Conservation (phyloP, 2,329 filamentous ascomycete genomes). For the Botrytis paeoniae region DNA sequence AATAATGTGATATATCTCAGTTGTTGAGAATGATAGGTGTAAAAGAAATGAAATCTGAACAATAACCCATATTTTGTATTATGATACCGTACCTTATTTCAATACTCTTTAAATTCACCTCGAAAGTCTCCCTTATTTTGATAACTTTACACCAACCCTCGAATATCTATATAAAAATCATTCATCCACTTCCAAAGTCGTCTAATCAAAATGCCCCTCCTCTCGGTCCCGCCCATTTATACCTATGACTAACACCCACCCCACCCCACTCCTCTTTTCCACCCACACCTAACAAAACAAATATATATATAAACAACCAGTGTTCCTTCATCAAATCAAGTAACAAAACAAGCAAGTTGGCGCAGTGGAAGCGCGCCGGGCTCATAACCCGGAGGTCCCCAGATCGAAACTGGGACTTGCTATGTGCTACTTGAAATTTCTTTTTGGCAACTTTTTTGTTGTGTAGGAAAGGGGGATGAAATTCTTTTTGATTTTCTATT, state of each 20-base stretch:
- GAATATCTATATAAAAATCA: background rate
- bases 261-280: background rate
- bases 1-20: background rate
- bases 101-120: background rate
- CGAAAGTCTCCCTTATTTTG: background rate
- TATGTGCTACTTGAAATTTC: rapidly evolving
- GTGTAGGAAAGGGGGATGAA: background rate
- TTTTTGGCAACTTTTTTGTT: background rate
- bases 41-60: background rate
- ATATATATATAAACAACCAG: rapidly evolving
- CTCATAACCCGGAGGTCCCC: slow-evolving; percentile 41
- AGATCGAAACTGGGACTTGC: slow-evolving; percentile 32
- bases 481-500: background rate
- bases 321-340: rapidly evolving
- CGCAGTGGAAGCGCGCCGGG: slow-evolving; percentile 41
- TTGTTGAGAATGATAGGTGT: background rate
- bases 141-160: background rate
- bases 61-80: background rate
- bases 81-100: background rate
- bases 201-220: background rate
- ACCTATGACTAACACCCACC: background rate
- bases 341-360: slow-evolving; percentile 35
- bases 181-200: background rate
- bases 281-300: rapidly evolving
- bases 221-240: background rate